phyloP scores from a whole-genome alignment of 805 yeast genomes.

The Candida tallmaniae region DNA sequence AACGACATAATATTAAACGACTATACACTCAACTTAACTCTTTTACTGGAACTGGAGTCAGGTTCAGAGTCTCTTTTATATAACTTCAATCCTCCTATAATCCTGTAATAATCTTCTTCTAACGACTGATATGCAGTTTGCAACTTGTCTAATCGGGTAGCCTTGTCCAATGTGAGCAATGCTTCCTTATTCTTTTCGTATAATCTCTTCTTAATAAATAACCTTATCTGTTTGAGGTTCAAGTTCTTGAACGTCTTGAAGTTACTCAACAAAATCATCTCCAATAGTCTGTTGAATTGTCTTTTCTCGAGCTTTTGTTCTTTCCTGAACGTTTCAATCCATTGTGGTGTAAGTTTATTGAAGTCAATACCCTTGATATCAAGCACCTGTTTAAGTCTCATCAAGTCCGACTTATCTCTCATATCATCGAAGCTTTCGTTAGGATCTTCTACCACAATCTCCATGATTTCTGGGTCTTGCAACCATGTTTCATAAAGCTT shows the following conservation, averaged over 20 bases:
- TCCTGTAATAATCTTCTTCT: conserved; percentile 65
- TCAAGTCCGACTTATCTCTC: conserved; percentile 76
- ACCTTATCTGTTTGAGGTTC: conserved; percentile 40
- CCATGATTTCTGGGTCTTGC: conserved; percentile 48
- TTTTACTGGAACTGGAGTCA: conserved; percentile 1
- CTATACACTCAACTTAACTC: conserved; percentile 4
- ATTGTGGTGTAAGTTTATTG: conserved; percentile 16
- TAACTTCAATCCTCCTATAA: conserved; percentile 29
- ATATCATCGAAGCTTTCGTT: conserved; percentile 88
- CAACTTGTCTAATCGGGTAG: conserved; percentile 62
- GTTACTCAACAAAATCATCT: conserved; percentile 59
- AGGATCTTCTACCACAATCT: conserved; percentile 92
- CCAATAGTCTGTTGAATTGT: conserved; percentile 73
- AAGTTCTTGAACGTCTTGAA: conserved; percentile 19
- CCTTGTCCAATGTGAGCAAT: conserved; percentile 57
- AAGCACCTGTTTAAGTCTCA: conserved; percentile 21
- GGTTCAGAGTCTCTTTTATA: conserved; percentile 4
- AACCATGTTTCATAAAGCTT: conserved; percentile 54
- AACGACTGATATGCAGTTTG: conserved; percentile 70
- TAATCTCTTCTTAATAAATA: conserved; percentile 69
- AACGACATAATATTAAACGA: not conserved
- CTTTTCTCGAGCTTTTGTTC: conserved; percentile 63
- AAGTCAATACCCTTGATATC: conserved; percentile 18
- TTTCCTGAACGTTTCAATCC: conserved; percentile 40
- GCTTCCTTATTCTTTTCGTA: conserved; percentile 80